A percentile compares a stretch with the other conserved stretches of the same genome.
Evolutionary conservation across 768 basidiomycete genomes (phyloP).

Genomic region (Lactarius indigo): DNA sequence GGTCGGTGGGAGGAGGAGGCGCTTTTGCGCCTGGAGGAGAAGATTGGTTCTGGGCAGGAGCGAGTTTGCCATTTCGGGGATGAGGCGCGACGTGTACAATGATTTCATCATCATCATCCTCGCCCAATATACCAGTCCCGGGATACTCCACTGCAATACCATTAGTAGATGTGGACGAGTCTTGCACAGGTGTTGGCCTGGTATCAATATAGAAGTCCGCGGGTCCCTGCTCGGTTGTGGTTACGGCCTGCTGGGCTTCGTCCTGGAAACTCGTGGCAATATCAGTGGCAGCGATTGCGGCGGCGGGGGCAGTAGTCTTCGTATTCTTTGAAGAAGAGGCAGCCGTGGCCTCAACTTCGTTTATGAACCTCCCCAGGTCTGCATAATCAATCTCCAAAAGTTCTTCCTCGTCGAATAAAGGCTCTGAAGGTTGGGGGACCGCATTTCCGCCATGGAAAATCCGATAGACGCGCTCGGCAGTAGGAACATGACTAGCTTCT

Average conservation of each 20-base stretch:
- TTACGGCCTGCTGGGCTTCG: not conserved
- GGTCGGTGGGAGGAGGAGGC: not conserved
- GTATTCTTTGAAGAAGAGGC: constrained; percentile 17
- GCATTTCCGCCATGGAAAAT: constrained; percentile 48
- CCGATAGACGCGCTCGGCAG: constrained; percentile 61
- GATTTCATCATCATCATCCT: constrained; percentile 63
- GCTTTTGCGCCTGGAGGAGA: not conserved
- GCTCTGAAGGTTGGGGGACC: constrained; percentile 3
- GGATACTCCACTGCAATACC: constrained; percentile 14
- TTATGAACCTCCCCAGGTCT: constrained; percentile 49
- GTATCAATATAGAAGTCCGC: constrained; percentile 40
- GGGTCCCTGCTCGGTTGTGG: constrained; percentile 35
- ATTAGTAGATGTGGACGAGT: not conserved
- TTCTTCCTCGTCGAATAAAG: constrained; percentile 25
- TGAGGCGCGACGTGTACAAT: constrained; percentile 79
- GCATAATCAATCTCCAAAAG: constrained; percentile 55
- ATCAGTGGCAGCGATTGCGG: not conserved
- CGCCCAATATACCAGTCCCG: constrained; percentile 15
- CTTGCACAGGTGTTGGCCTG: constrained; percentile 5
- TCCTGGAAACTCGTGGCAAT: not conserved
- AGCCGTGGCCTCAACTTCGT: constrained; percentile 36
- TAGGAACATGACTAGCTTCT: constrained; percentile 58
- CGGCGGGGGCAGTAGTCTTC: not conserved
- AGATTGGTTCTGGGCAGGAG: not conserved
- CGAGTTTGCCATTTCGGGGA: constrained; percentile 40